Percentiles rank a stretch among this genome's conserved stretches.
These are phyloP conservation scores for Fraxinus baroniana DNA, from an alignment of 305 asterid species.

Conservation along the genomic window DNA sequence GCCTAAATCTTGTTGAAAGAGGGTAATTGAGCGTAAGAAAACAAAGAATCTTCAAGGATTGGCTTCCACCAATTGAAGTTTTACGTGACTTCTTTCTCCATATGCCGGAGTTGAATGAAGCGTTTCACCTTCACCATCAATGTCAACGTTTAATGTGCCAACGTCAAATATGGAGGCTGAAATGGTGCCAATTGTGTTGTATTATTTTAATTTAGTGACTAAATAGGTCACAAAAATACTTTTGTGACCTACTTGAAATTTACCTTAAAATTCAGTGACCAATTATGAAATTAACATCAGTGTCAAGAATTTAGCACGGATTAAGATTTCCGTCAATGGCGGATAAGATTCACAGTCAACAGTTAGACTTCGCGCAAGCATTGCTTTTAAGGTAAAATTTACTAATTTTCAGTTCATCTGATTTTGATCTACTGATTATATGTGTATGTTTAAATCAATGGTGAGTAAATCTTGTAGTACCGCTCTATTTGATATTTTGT, in stretches of 20 bases:
- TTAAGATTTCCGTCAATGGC: slow-evolving; percentile 36
- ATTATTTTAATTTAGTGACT: not conserved
- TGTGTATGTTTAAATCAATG: not conserved
- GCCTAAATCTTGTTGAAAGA: not conserved
- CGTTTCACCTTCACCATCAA: not conserved
- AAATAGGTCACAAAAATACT: not conserved
- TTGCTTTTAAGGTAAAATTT: slow-evolving; percentile 23
- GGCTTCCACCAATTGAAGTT: not conserved
- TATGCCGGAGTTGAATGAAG: not conserved
- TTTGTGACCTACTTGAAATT: not conserved
- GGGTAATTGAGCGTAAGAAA: too few relatives aligned
- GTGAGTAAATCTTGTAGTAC: not conserved
- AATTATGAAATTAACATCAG: not conserved
- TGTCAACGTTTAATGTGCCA: not conserved
- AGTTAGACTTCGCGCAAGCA: slow-evolving; percentile 24
- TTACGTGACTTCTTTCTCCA: not conserved
- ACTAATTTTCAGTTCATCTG: slow-evolving; percentile 15
- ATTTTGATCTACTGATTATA: slow-evolving; percentile 14
- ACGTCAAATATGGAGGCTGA: not conserved
- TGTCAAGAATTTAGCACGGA: slow-evolving; percentile 5
- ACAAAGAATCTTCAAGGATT: not conserved
- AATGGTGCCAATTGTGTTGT: not conserved
- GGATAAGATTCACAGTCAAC: slow-evolving; percentile 40
- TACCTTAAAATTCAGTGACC: not conserved
- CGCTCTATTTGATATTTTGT: slow-evolving; percentile 3